Evolutionary conservation across 139 green algal species (phyloP).

Genomic region (Chlorella sp.): DNA sequence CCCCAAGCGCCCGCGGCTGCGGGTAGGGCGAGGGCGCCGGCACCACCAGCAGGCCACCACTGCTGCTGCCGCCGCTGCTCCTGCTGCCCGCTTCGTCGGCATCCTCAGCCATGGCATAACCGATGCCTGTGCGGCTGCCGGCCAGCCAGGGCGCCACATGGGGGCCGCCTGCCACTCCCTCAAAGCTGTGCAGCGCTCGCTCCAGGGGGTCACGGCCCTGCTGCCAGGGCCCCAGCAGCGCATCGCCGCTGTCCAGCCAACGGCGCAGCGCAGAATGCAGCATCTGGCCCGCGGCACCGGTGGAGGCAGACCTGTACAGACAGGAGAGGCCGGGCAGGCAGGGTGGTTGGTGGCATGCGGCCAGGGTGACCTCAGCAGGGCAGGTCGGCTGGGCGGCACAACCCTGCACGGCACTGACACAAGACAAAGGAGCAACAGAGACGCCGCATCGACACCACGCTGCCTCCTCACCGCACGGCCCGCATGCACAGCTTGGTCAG

Average conservation of each 20-base stretch:
- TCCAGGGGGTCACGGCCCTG: conserved; percentile 66
- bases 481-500: conserved; percentile 69
- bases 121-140: conserved; percentile 44
- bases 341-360: too few relatives aligned
- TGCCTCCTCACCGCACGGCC: conserved; percentile 33
- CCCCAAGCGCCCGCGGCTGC: conserved; percentile 61
- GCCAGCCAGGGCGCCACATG: conserved; percentile 67
- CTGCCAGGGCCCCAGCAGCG: conserved; percentile 70
- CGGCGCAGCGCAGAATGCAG: conserved; percentile 15
- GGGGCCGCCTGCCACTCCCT: conserved; percentile 62
- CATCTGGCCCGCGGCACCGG: conserved; percentile 14
- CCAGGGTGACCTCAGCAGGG: too few relatives aligned
- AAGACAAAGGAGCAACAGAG: too few relatives aligned
- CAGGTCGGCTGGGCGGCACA: too few relatives aligned
- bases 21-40: conserved; percentile 48
- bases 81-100: not conserved
- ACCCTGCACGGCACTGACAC: too few relatives aligned
- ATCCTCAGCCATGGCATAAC: conserved; percentile 25
- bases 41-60: not conserved
- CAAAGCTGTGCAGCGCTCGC: conserved; percentile 67
- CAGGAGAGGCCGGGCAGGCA: not conserved
- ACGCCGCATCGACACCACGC: not conserved
- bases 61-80: not conserved
- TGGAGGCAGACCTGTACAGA: conserved; percentile 3
- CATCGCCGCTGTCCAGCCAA: conserved; percentile 63